Evolutionary conservation across 495 filamentous ascomycete genomes (phyloP).

Genomic region (Astrocystis sublimbata): DNA sequence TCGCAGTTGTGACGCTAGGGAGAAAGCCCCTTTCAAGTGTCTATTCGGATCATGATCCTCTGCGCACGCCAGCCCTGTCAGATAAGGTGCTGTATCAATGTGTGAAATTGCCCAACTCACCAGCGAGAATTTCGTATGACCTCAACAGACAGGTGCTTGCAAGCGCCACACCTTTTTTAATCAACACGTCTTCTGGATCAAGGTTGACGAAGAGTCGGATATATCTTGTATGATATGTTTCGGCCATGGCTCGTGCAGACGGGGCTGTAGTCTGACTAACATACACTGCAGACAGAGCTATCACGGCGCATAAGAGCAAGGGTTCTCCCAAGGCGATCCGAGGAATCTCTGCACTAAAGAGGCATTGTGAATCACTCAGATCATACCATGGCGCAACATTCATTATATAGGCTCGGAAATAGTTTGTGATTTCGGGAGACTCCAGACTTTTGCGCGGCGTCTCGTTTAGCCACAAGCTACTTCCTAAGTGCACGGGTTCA

Average conservation of each 20-base stretch:
- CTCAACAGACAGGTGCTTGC: constrained; percentile 42
- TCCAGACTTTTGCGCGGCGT: constrained; percentile 27
- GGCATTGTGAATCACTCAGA: constrained; percentile 33
- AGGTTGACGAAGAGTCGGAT: constrained; percentile 21
- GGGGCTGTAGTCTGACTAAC: constrained; percentile 16
- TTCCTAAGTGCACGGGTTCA: not conserved
- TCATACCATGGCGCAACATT: constrained; percentile 42
- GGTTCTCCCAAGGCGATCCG: constrained; percentile 30
- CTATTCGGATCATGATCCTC: constrained; percentile 22
- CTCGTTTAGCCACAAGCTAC: not conserved
- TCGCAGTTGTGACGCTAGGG: constrained; percentile 19
- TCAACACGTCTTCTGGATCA: constrained; percentile 19
- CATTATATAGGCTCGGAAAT: constrained; percentile 37
- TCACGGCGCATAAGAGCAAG: constrained; percentile 38
- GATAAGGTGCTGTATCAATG: not conserved
- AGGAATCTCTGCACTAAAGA: constrained; percentile 35
- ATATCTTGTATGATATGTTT: constrained; percentile 22
- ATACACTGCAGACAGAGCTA: constrained; percentile 37
- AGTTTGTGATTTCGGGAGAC: constrained; percentile 15
- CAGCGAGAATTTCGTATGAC: constrained; percentile 42
- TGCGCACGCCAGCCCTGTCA: not conserved
- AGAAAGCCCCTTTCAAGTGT: constrained; percentile 25
- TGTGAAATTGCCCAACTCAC: not conserved
- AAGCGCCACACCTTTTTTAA: constrained; percentile 31
- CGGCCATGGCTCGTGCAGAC: constrained; percentile 9